Evolutionary conservation across 305 asterid genomes (phyloP).

Genomic region (Ajuga reptans): DNA sequence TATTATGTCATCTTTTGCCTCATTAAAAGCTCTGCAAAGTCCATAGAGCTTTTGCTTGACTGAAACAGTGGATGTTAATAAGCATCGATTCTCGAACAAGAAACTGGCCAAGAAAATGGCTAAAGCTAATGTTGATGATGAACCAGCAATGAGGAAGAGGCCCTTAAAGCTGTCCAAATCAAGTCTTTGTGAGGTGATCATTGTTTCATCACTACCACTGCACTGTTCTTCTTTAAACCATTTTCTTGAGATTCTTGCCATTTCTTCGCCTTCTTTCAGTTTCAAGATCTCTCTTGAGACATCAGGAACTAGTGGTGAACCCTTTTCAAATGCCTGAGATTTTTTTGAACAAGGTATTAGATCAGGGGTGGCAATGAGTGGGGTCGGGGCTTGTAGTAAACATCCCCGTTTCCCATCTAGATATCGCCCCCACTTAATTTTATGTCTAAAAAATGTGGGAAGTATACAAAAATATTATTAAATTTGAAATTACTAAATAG

Average conservation of each 20-base stretch:
- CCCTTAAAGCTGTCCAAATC: constrained; percentile 13
- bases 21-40: background rate
- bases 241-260: background rate
- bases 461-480: too few relatives aligned
- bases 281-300: constrained; percentile 41
- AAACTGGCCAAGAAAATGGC: background rate
- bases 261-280: constrained; percentile 30
- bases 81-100: background rate
- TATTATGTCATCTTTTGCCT: background rate
- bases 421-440: too few relatives aligned
- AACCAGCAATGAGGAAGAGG: constrained; percentile 13
- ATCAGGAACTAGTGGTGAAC: constrained; percentile 38
- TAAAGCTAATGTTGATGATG: constrained; percentile 6
- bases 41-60: background rate
- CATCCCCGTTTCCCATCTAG: too few relatives aligned
- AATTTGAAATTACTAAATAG: background rate
- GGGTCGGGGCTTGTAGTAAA: too few relatives aligned
- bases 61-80: background rate
- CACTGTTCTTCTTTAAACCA: background rate
- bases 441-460: too few relatives aligned
- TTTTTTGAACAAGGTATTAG: background rate
- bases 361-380: too few relatives aligned
- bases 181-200: background rate
- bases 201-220: background rate
- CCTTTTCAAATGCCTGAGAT: constrained; percentile 34